Evolutionary conservation across 306 rosid genomes (phyloP).

Genomic region (Dryas alaskensis): DNA sequence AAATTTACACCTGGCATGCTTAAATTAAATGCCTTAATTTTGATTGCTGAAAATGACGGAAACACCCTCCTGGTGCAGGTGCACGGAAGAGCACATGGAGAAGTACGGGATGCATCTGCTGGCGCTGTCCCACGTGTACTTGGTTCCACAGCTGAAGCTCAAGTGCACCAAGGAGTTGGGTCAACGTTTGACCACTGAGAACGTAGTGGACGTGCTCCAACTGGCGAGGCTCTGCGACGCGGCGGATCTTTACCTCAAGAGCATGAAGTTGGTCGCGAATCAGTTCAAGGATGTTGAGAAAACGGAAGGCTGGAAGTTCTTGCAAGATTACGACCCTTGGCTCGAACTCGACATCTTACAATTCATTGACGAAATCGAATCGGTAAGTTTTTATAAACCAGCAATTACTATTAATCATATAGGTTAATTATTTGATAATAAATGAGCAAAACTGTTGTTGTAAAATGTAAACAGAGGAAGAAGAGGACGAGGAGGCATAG

Average conservation of each 20-base stretch:
- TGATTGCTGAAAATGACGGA: slow-evolving; percentile 31
- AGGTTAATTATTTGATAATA: neutral
- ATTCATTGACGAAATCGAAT: slow-evolving; percentile 82
- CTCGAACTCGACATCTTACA: slow-evolving; percentile 77
- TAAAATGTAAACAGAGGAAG: slow-evolving; percentile 54
- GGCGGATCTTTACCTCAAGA: slow-evolving; percentile 76
- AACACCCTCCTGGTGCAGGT: slow-evolving; percentile 38
- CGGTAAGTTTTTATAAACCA: slow-evolving; percentile 32
- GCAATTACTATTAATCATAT: no score
- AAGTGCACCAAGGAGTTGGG: slow-evolving; percentile 53
- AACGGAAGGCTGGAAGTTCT: slow-evolving; percentile 85
- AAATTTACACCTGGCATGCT: neutral
- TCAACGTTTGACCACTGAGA: slow-evolving; percentile 56
- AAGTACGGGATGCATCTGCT: slow-evolving; percentile 74
- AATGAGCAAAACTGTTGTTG: neutral
- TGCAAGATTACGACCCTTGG: slow-evolving; percentile 72
- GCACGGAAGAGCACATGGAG: slow-evolving; percentile 61
- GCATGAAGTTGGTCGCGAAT: slow-evolving; percentile 57
- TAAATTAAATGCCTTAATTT: no score
- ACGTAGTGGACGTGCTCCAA: slow-evolving; percentile 83
- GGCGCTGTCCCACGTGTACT: slow-evolving; percentile 80
- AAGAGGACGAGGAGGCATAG: slow-evolving; percentile 52
- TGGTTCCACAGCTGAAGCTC: slow-evolving; percentile 76
- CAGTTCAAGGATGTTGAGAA: slow-evolving; percentile 67
- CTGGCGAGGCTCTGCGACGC: slow-evolving; percentile 89